Percentiles rank a stretch among this genome's conserved stretches.
Evolutionary conservation across 495 filamentous ascomycete species (phyloP).

Genomic region (Bathelium albidoporum): DNA sequence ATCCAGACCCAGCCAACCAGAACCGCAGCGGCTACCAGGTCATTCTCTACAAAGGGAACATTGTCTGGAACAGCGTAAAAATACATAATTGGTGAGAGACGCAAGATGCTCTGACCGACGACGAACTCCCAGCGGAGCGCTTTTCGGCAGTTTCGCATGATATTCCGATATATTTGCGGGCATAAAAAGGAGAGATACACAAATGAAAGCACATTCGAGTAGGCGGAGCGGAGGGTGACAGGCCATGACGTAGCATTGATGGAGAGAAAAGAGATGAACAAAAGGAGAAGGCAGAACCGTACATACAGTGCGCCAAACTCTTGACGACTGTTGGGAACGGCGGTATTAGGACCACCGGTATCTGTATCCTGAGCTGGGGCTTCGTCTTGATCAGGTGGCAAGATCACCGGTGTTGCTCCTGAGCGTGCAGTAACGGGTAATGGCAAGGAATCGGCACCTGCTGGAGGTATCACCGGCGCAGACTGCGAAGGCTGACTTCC

Average conservation of each 20-base stretch:
- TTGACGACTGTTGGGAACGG: slow-evolving; percentile 28
- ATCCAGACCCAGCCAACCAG: slow-evolving; percentile 81
- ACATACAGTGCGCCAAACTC: slow-evolving; percentile 69
- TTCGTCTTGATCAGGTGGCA: slow-evolving; percentile 73
- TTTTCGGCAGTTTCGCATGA: slow-evolving; percentile 81
- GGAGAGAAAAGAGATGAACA: slow-evolving; percentile 60
- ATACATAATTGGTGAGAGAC: slow-evolving; percentile 69
- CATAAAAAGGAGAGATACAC: slow-evolving; percentile 81
- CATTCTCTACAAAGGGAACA: slow-evolving; percentile 65
- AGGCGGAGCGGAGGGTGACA: slow-evolving; percentile 52
- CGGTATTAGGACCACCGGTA: slow-evolving; percentile 16
- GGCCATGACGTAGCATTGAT: slow-evolving; percentile 70
- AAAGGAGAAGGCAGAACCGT: slow-evolving; percentile 64
- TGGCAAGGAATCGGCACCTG: slow-evolving; percentile 44
- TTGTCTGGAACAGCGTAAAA: slow-evolving; percentile 67
- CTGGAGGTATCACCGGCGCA: slow-evolving; percentile 20
- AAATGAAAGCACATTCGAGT: slow-evolving; percentile 57
- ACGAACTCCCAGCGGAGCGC: slow-evolving; percentile 83
- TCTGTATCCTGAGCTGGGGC: slow-evolving; percentile 41
- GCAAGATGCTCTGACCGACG: slow-evolving; percentile 66
- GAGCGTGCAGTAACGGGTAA: slow-evolving; percentile 50
- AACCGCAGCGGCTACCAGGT: slow-evolving; percentile 48
- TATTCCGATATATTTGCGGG: slow-evolving; percentile 84
- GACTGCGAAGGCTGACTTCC: slow-evolving; percentile 1
- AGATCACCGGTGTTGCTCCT: slow-evolving; percentile 56